These are phyloP conservation scores for Wallacemonas rigidus DNA, from an alignment of 208 protist genomes.

Conservation along the genomic window DNA sequence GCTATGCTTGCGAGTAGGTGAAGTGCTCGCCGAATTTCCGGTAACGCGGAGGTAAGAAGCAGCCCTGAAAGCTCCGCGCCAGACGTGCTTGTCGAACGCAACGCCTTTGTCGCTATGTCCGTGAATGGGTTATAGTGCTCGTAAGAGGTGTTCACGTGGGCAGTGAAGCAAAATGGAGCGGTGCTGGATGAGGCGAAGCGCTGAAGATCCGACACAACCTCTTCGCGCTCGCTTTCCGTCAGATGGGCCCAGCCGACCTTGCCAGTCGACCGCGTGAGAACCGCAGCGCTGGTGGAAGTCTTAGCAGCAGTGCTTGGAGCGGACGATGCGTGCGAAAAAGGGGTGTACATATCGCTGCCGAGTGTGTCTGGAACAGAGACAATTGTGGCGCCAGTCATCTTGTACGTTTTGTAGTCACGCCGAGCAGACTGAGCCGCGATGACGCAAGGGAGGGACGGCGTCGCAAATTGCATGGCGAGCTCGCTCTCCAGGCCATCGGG, in stretches of 20 bases:
- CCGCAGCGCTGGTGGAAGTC: neutral
- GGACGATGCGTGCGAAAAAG: neutral
- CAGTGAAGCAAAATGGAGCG: conserved; percentile 65
- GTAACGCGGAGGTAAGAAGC: conserved; percentile 36
- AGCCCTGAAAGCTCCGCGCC: conserved; percentile 45
- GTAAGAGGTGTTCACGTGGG: conserved; percentile 50
- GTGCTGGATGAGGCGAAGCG: conserved; percentile 35
- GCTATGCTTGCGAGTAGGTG: conserved; percentile 30
- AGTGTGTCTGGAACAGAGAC: conserved; percentile 1
- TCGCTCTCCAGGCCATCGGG: conserved; percentile 71
- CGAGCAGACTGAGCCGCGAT: conserved; percentile 40
- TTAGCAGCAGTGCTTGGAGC: neutral
- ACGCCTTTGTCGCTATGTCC: conserved; percentile 36
- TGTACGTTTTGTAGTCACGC: conserved; percentile 22
- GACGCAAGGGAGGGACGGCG: conserved; percentile 67
- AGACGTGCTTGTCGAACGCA: conserved; percentile 38
- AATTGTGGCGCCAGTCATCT: neutral
- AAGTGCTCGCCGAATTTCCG: conserved; percentile 31
- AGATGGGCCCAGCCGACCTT: conserved; percentile 6
- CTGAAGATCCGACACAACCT: conserved; percentile 13
- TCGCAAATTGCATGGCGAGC: conserved; percentile 50
- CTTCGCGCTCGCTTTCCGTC: conserved; percentile 12
- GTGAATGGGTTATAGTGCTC: conserved; percentile 41
- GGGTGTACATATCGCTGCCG: neutral
- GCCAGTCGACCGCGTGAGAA: neutral